These are phyloP conservation scores for Cicer judaicum DNA, from an alignment of 306 rosid genomes.

Conservation along the genomic window DNA sequence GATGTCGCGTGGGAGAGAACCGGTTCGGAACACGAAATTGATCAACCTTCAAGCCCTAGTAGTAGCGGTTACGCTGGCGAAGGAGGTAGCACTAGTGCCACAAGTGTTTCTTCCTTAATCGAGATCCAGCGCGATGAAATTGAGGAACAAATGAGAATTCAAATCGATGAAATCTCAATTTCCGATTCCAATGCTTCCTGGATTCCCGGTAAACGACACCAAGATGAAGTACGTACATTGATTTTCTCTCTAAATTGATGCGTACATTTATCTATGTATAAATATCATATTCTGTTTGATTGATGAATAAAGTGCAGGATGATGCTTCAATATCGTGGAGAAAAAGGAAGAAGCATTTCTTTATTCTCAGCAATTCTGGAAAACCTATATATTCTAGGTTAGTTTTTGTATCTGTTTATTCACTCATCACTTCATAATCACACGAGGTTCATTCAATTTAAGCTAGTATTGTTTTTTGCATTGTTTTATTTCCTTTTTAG, in stretches of 20 bases:
- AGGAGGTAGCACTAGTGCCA: conserved; percentile 61
- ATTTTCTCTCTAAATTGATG: not conserved
- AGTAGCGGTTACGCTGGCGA: conserved; percentile 95
- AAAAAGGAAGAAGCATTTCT: conserved; percentile 97
- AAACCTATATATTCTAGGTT: conserved; percentile 98
- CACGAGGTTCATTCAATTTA: not conserved
- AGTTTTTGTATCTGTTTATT: conserved; percentile 28
- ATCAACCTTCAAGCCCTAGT: conserved; percentile 78
- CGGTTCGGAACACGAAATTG: conserved; percentile 64
- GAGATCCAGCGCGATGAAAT: conserved; percentile 50
- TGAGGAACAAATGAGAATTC: conserved; percentile 50
- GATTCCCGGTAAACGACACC: conserved; percentile 82
- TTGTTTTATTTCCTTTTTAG: conserved; percentile 44
- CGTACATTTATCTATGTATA: conserved; percentile 9
- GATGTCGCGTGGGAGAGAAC: conserved; percentile 51
- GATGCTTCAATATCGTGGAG: conserved; percentile 97
- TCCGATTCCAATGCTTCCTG: conserved; percentile 58
- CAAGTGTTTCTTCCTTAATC: conserved; percentile 64
- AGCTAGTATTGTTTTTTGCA: not conserved
- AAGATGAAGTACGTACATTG: conserved; percentile 65
- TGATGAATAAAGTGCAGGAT: conserved; percentile 78
- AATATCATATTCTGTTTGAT: conserved; percentile 51
- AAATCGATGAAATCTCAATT: conserved; percentile 43
- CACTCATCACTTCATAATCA: not conserved
- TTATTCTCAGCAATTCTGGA: conserved; percentile 86